phyloP scores from a whole-genome alignment of 495 filamentous ascomycete species.

The Penicillium soppii region DNA sequence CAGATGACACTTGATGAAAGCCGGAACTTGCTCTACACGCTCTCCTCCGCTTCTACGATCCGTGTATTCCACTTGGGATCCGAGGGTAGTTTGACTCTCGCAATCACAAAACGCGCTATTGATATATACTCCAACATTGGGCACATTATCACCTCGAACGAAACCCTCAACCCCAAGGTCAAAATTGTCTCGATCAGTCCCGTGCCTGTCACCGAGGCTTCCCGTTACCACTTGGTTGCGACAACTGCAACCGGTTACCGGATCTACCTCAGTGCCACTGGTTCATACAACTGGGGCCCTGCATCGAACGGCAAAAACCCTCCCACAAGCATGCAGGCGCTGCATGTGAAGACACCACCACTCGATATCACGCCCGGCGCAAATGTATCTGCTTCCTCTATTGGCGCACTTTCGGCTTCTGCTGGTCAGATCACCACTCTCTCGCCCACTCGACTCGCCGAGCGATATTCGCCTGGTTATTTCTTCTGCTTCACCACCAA shows the following conservation, averaged over 20 bases:
- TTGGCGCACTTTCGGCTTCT: conserved; percentile 25
- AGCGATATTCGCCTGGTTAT: conserved; percentile 81
- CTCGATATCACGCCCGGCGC: conserved; percentile 30
- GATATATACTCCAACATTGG: conserved; percentile 66
- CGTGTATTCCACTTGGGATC: conserved; percentile 76
- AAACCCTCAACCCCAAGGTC: conserved; percentile 64
- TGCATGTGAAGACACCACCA: conserved; percentile 92
- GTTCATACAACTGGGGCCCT: conserved; percentile 64
- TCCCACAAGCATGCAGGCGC: conserved; percentile 94
- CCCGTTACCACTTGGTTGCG: conserved; percentile 83
- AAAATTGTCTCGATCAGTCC: conserved; percentile 80
- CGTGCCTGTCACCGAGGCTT: conserved; percentile 76
- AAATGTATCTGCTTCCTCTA: conserved; percentile 14
- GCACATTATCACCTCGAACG: conserved; percentile 70
- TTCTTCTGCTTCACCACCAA: conserved; percentile 78
- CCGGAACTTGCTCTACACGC: conserved; percentile 82
- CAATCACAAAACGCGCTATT: conserved; percentile 55
- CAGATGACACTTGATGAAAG: conserved; percentile 87
- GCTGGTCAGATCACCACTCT: conserved; percentile 44
- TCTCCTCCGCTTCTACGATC: conserved; percentile 82
- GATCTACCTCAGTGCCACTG: conserved; percentile 87
- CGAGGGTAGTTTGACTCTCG: conserved; percentile 48
- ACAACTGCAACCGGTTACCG: conserved; percentile 88
- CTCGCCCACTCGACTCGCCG: conserved; percentile 53
- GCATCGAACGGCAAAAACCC: conserved; percentile 56